Percentiles rank a stretch among this genome's conserved stretches.
phyloP scores from a whole-genome alignment of 2,329 filamentous ascomycete genomes.

The Hypomyces rosellus region DNA sequence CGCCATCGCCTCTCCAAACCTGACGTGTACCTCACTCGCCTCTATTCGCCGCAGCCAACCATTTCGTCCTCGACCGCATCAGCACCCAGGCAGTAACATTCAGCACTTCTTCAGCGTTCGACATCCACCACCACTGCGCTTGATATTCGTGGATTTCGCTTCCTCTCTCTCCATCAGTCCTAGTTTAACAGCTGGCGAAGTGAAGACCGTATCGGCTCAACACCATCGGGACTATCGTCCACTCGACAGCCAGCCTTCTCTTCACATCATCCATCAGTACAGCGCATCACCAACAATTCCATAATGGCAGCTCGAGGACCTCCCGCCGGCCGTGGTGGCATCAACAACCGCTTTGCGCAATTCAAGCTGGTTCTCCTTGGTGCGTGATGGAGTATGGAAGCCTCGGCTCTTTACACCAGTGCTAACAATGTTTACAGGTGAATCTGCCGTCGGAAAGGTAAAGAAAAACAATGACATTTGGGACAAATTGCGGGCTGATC shows the following conservation, averaged over 20 bases:
- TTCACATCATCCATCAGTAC: constrained; percentile 1
- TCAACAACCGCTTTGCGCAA: constrained; percentile 88
- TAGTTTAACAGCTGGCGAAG: neutral
- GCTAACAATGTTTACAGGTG: constrained; percentile 52
- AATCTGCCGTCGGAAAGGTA: constrained; percentile 99
- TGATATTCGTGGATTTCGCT: neutral
- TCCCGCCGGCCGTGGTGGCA: constrained; percentile 52
- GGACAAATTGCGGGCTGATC: neutral
- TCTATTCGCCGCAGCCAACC: constrained; percentile 16
- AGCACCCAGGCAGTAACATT: constrained; percentile 9
- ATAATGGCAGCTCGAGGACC: constrained; percentile 80
- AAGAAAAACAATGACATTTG: constrained; percentile 2
- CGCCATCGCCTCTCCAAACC: constrained; percentile 12
- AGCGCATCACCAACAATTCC: constrained; percentile 22
- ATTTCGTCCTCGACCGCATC: constrained; percentile 12
- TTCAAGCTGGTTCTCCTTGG: constrained; percentile 97
- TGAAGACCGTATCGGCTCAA: neutral
- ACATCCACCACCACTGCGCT: neutral
- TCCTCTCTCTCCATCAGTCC: neutral
- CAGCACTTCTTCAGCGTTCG: neutral
- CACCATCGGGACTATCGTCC: neutral
- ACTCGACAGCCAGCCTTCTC: neutral
- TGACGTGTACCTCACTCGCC: constrained; percentile 19
- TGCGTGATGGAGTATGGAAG: constrained; percentile 40
- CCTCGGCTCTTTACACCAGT: constrained; percentile 8